Evolutionary conservation across 192 early-diverging fungal genomes (phyloP), one percentile per base, ranked within the genome.

Genomic region (Coemansia sp.): DNA sequence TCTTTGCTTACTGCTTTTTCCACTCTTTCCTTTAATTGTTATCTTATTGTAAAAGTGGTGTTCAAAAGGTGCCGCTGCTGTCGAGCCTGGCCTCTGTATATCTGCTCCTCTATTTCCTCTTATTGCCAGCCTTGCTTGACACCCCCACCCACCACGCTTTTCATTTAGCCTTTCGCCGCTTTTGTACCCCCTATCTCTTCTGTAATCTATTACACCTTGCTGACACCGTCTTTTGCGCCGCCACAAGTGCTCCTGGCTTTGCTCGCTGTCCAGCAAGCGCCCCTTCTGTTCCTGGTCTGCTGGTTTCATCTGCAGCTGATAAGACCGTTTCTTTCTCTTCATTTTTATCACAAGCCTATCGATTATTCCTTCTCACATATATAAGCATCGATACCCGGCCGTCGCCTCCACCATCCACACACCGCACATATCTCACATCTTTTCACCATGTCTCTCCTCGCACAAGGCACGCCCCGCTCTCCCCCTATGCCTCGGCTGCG

Each of bases 201-300:
- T 63, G 61, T 70, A 70, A 37, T 70, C 28, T 70, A 69, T 23
- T 24, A 1, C 40, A 40, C 40, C 28, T 43, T 62, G 36, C 24
- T 39, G 36, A 31, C 58, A 60, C 58, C 58, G 38, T 1, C 58
- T 38, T 35, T 39, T 60, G 58, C 39, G 36, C 37, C 36, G 37
- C 31, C 31, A 31, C 57, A 33, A 59, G 31, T 3, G 40, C 16
- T 45, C 40, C 60, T 31, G 60, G 26, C n/a, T n/a, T n/a, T n/a
- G n/a, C n/a, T n/a, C n/a, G n/a, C n/a, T n/a, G n/a, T n/a, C n/a
- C n/a, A n/a, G n/a, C n/a, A n/a, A n/a, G n/a, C n/a, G 56, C 57
- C 57, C 26, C n/a, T 43, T 38, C 39, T 24, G 40, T 26, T 45
- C 40, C 60, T 31, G 60, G 26, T 45, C 59, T 24, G 48, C 48